Percentiles rank a stretch among this genome's conserved stretches.
These are phyloP conservation scores for Kuraishia hungarica DNA, from an alignment of 805 yeast species.

Conservation along the genomic window DNA sequence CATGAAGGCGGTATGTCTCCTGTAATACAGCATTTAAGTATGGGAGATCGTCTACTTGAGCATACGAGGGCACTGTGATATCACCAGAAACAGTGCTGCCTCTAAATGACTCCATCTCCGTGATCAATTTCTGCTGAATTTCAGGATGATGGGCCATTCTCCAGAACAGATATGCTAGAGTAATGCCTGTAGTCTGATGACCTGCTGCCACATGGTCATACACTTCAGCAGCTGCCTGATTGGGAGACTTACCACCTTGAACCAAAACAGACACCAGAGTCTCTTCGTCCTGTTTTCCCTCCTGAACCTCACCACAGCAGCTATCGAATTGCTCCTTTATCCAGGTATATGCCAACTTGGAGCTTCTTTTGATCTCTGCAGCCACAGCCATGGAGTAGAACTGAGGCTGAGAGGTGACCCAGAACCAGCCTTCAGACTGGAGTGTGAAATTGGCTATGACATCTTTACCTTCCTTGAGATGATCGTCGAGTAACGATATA, in stretches of 20 bases:
- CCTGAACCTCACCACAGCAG: constrained; percentile 11
- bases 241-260: constrained; percentile 6
- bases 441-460: constrained; percentile 35
- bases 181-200: constrained; percentile 65
- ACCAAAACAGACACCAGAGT: constrained; percentile 17
- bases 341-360: constrained; percentile 37
- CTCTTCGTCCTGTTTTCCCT: constrained; percentile 7
- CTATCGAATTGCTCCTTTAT: constrained; percentile 19
- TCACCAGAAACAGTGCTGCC: constrained; percentile 7
- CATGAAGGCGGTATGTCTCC: constrained; percentile 54
- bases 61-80: constrained; percentile 18
- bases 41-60: constrained; percentile 44
- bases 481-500: constrained; percentile 32
- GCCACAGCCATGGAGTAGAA: constrained; percentile 44
- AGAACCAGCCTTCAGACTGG: constrained; percentile 55
- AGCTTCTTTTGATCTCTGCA: constrained; percentile 26
- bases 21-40: constrained; percentile 51
- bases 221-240: constrained; percentile 35
- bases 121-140: constrained; percentile 36
- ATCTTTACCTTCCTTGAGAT: constrained; percentile 27
- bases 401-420: constrained; percentile 52
- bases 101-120: constrained; percentile 34
- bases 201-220: constrained; percentile 72
- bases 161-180: constrained; percentile 51
- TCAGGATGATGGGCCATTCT: constrained; percentile 42